Evolutionary conservation across 2,329 filamentous ascomycete species (phyloP).

Genomic region (Pseudogymnoascus sp.): DNA sequence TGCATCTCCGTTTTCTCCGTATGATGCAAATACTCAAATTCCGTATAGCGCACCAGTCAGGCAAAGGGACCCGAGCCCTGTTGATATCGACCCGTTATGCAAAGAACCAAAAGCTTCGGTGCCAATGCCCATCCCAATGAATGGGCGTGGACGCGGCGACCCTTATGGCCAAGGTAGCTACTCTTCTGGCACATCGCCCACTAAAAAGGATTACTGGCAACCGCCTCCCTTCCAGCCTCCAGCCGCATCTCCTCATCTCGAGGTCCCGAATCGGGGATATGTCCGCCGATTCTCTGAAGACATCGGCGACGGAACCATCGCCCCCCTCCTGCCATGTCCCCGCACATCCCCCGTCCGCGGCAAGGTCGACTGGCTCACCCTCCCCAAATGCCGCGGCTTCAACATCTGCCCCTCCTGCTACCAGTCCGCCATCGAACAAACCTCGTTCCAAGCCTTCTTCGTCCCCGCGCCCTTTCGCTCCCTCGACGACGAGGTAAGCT

Average conservation of each 20-base stretch:
- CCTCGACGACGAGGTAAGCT: conserved; percentile 52
- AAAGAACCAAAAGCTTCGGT: conserved; percentile 16
- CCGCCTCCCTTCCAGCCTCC: conserved; percentile 38
- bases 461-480: conserved; percentile 51
- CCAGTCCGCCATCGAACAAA: conserved; percentile 57
- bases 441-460: conserved; percentile 62
- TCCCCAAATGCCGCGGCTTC: conserved; percentile 63
- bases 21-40: conserved; percentile 15
- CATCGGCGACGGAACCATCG: conserved; percentile 35
- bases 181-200: not conserved
- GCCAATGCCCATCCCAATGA: conserved; percentile 18
- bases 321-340: conserved; percentile 59
- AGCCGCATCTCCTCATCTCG: conserved; percentile 28
- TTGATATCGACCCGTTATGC: not conserved
- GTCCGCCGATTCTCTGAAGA: conserved; percentile 47
- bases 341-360: conserved; percentile 54
- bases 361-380: conserved; percentile 71
- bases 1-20: conserved; percentile 22
- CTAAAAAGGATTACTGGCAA: conserved; percentile 34
- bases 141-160: not conserved
- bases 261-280: conserved; percentile 40
- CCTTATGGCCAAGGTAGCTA: not conserved
- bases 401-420: conserved; percentile 81
- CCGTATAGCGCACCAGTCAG: not conserved
- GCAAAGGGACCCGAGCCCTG: not conserved